Evolutionary conservation across 208 protist species (phyloP).

Genomic region (Tritrichomonas foetus): DNA sequence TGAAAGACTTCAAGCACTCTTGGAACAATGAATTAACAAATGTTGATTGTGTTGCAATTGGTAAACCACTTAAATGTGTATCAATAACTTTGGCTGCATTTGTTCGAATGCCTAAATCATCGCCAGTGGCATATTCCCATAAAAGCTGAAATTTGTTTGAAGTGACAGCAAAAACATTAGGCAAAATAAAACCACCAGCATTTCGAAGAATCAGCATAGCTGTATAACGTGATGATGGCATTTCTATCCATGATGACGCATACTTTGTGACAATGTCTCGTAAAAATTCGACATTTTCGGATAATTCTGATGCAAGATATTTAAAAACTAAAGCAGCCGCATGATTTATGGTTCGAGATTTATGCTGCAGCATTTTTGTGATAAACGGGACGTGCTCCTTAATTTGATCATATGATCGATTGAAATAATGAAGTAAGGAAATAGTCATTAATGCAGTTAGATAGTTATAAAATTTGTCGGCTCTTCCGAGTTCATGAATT

Average conservation of each 20-base stretch:
- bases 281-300: neutral
- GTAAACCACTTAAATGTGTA: neutral
- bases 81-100: neutral
- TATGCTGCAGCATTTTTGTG: neutral
- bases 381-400: neutral
- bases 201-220: neutral
- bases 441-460: neutral
- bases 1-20: neutral
- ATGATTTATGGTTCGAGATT: neutral
- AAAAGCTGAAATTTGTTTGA: neutral
- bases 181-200: neutral
- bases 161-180: neutral
- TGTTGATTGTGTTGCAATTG: neutral
- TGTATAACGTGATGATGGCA: neutral
- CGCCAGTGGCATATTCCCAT: neutral
- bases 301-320: neutral
- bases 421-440: neutral
- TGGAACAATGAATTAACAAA: neutral
- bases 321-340: neutral
- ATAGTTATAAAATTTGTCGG: neutral
- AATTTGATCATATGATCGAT: neutral
- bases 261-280: neutral
- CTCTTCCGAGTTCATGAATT: neutral
- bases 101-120: neutral
- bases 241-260: neutral